Base-by-base conservation (phyloP, 495 filamentous ascomycete genomes). In the Saxophila tyrrhenica region DNA sequence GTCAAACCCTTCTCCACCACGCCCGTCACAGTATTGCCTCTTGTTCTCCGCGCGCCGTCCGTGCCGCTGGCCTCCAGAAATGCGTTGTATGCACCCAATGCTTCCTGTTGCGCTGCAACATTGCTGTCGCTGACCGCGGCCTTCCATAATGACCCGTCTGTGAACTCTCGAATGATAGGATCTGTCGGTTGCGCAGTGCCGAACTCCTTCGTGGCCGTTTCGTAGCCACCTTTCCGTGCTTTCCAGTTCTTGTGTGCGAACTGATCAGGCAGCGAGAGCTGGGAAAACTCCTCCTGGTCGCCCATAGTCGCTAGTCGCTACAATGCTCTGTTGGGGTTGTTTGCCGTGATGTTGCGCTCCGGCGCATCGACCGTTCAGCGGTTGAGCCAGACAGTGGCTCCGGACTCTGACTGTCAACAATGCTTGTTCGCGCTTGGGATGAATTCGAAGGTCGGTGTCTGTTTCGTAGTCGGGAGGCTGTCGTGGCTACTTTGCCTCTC, bases 201-300 rank as follows among this genome's bases (percentile, higher is more conserved):
- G 64, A 99, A 97, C 59, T 81, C 77, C 65, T 87, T 85, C 39
- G 86, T 80, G 42, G 88, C 91, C 57, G 91, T 88, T 73, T 97
- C 92, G 69, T 97, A 99, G 47, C 85, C 92, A 66, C 81, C 78
- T 69, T 99, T 99, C 59, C 92, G 79, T 41, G 92, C 92, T 77
- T 99, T 99, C 92, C 92, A 99, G 65, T 85, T 82, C 84, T 96
- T 96, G 74, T 96, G 89, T 41, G 81, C 69, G 68, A 90, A 94
- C 63, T 87, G 79, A 52, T 95, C 89, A 9, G 81, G 77, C 39
- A 95, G 70, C 15, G 90, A 85, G 45, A 96, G 72, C 58, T 82
- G 78, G 69, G 81, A 86, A 66, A 85, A 94, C 58, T 90, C 86
- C 67, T 90, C 86, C 51, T 85, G 82, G 17, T 79, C 81, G 19